Percentiles rank a stretch among this genome's conserved stretches.
phyloP scores from a whole-genome alignment of 2,329 filamentous ascomycete species.

The Trichoderma gracile region DNA sequence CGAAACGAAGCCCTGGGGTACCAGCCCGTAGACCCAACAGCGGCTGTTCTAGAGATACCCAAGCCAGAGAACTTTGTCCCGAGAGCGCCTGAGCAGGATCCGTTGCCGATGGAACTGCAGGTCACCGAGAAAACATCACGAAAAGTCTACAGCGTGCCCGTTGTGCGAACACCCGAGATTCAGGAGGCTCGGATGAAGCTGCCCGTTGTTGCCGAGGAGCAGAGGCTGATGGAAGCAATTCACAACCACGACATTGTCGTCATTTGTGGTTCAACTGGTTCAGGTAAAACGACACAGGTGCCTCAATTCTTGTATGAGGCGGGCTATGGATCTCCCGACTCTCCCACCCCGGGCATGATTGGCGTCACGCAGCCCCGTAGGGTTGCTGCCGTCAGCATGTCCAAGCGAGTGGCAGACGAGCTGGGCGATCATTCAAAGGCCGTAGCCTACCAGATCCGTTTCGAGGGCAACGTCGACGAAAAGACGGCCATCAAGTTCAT shows the following conservation, averaged over 20 bases:
- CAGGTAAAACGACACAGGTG: constrained; percentile 95
- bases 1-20: constrained; percentile 80
- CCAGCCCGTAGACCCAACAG: constrained; percentile 47
- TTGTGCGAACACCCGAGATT: constrained; percentile 70
- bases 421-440: constrained; percentile 72
- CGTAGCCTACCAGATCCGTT: constrained; percentile 93
- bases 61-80: constrained; percentile 64
- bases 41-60: constrained; percentile 52
- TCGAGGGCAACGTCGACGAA: constrained; percentile 77
- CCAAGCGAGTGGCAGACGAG: constrained; percentile 85
- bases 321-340: constrained; percentile 77
- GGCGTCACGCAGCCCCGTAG: constrained; percentile 92
- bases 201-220: constrained; percentile 91
- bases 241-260: constrained; percentile 89
- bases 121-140: constrained; percentile 61
- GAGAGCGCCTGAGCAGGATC: constrained; percentile 68
- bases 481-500: constrained; percentile 97
- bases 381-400: constrained; percentile 96
- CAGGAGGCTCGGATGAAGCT: constrained; percentile 77
- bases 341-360: constrained; percentile 86
- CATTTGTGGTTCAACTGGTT: constrained; percentile 92
- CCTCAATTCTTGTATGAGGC: constrained; percentile 96
- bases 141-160: constrained; percentile 74
- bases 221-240: constrained; percentile 97
- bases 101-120: constrained; percentile 65